Evolutionary conservation across 169 alveolate species (phyloP).

Genomic region (Babesia divergens): DNA sequence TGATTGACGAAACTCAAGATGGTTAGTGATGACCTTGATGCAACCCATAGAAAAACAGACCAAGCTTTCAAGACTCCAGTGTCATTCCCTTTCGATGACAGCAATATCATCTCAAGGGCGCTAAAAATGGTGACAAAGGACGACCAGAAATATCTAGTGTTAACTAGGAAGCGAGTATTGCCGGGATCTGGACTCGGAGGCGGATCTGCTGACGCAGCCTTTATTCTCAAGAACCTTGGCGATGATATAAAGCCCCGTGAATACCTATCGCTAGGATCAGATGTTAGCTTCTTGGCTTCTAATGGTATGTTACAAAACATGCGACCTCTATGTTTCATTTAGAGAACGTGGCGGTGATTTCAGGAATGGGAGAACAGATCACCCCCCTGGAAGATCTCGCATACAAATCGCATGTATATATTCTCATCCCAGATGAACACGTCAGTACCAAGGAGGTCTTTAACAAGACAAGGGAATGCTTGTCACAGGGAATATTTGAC

Average conservation of each 20-base stretch:
- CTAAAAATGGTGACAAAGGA: constrained; percentile 23
- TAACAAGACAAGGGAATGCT: constrained; percentile 22
- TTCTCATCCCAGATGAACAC: constrained; percentile 53
- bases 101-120: constrained; percentile 48
- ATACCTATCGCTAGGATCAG: constrained; percentile 65
- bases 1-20: constrained; percentile 17
- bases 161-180: constrained; percentile 60
- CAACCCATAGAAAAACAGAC: background rate
- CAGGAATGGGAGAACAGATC: constrained; percentile 52
- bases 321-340: background rate
- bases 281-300: constrained; percentile 58
- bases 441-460: constrained; percentile 30
- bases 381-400: background rate
- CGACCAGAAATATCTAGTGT: constrained; percentile 58
- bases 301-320: constrained; percentile 7
- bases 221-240: constrained; percentile 45
- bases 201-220: constrained; percentile 75
- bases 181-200: constrained; percentile 78
- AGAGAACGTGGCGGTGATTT: constrained; percentile 25
- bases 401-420: constrained; percentile 29
- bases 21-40: background rate
- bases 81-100: constrained; percentile 52
- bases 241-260: constrained; percentile 23
- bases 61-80: background rate
- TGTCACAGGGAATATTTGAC: constrained; percentile 6